A percentile compares a stretch with the other conserved stretches of the same genome.
These are phyloP conservation scores for Xylaria sp. DNA, from an alignment of 2,329 filamentous ascomycete species.

Conservation along the genomic window DNA sequence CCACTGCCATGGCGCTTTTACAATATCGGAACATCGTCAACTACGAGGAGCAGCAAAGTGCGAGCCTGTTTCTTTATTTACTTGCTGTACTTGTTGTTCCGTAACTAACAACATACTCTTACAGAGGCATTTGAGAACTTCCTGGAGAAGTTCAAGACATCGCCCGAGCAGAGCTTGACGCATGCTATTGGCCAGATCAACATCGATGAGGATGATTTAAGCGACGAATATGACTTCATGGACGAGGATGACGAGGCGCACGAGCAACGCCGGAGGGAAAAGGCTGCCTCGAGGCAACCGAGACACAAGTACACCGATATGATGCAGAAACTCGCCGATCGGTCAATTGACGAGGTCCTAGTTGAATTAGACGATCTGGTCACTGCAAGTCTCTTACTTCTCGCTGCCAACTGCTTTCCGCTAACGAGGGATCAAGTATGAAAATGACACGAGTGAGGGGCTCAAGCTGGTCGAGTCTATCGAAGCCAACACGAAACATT, in stretches of 20 bases:
- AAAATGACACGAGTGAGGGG: conserved; percentile 74
- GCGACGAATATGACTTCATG: conserved; percentile 94
- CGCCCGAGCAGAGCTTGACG: conserved; percentile 74
- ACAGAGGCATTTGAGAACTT: conserved; percentile 87
- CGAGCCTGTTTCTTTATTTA: conserved; percentile 45
- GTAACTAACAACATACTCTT: conserved; percentile 45
- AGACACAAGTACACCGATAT: conserved; percentile 89
- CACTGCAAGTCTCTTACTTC: conserved; percentile 62
- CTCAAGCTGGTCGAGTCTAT: conserved; percentile 83
- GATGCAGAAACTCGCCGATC: conserved; percentile 87
- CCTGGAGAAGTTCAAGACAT: conserved; percentile 86
- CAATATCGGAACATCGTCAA: conserved; percentile 82
- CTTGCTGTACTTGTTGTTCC: background rate
- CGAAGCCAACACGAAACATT: conserved; percentile 91
- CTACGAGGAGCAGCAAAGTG: conserved; percentile 87
- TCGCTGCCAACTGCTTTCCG: background rate
- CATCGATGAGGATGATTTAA: conserved; percentile 86
- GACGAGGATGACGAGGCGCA: conserved; percentile 77
- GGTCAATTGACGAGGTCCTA: conserved; percentile 78
- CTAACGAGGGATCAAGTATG: conserved; percentile 68
- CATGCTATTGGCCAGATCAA: conserved; percentile 86
- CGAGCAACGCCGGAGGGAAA: conserved; percentile 60
- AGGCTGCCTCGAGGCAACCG: conserved; percentile 62
- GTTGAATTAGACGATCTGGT: conserved; percentile 91
- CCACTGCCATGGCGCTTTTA: conserved; percentile 79